Conservation (phyloP, 2,329 filamentous ascomycete species). For the Bipolaris zeicola region DNA sequence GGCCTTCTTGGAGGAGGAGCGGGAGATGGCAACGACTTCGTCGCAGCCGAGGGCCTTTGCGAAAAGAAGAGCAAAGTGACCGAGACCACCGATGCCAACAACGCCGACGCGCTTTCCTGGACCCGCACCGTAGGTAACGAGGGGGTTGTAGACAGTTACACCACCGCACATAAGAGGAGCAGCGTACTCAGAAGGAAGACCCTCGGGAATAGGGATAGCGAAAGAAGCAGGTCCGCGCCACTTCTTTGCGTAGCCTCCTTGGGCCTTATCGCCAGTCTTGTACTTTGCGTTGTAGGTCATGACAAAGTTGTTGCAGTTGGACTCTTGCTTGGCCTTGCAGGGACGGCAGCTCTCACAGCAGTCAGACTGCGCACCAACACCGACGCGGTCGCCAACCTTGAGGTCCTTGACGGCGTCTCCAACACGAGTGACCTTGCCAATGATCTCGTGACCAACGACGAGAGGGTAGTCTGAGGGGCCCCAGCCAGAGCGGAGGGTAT, state of each 20-base stretch:
- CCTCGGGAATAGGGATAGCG: slow-evolving; percentile 75
- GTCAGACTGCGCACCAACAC: slow-evolving; percentile 56
- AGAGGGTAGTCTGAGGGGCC: slow-evolving; percentile 57
- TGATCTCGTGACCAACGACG: slow-evolving; percentile 51
- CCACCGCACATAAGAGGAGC: slow-evolving; percentile 86
- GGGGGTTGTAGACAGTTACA: slow-evolving; percentile 76
- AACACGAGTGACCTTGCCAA: slow-evolving; percentile 47
- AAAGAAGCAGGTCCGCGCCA: slow-evolving; percentile 77
- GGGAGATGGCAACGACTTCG: slow-evolving; percentile 67
- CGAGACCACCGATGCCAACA: slow-evolving; percentile 74
- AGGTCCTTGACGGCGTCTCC: slow-evolving; percentile 55
- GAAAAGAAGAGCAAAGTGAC: slow-evolving; percentile 74
- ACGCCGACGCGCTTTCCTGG: slow-evolving; percentile 79
- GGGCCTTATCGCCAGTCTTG: slow-evolving; percentile 64
- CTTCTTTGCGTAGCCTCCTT: slow-evolving; percentile 68
- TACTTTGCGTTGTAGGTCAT: slow-evolving; percentile 56
- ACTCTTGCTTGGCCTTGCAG: slow-evolving; percentile 53
- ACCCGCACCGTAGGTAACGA: slow-evolving; percentile 75
- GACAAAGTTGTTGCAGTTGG: slow-evolving; percentile 53
- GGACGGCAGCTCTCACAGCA: slow-evolving; percentile 56
- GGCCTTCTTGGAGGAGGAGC: slow-evolving; percentile 64
- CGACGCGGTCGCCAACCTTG: slow-evolving; percentile 65
- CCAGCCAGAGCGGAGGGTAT: slow-evolving; percentile 51
- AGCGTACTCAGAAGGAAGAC: slow-evolving; percentile 62
- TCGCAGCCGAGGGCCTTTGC: slow-evolving; percentile 73